phyloP scores from a whole-genome alignment of 345 rosid species.

The Salix brachista region DNA sequence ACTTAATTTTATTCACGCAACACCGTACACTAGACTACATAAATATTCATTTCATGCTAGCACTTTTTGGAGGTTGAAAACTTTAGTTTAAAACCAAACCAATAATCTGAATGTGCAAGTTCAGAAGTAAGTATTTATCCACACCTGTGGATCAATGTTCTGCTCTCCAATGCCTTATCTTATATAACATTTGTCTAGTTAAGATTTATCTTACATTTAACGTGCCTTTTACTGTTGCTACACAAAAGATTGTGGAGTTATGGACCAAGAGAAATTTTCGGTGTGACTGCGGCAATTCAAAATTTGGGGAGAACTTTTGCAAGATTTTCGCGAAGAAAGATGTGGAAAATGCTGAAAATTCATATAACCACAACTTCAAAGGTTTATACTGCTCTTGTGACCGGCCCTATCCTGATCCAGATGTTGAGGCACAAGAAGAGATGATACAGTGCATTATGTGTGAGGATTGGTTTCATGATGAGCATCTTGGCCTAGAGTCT shows the following conservation, averaged over 20 bases:
- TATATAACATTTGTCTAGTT: not conserved
- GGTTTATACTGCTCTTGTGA: constrained; percentile 83
- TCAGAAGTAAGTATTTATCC: not conserved
- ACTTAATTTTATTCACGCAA: not conserved
- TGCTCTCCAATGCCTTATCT: not conserved
- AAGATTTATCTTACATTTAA: not conserved
- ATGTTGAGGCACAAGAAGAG: constrained; percentile 81
- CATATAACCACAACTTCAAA: constrained; percentile 86
- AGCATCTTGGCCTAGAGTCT: constrained; percentile 65
- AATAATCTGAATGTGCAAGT: not conserved
- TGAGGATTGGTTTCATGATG: constrained; percentile 99
- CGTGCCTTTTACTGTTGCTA: not conserved
- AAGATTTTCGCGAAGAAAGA: constrained; percentile 77
- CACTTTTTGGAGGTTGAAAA: not conserved
- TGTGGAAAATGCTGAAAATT: constrained; percentile 64
- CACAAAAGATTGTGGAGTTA: constrained; percentile 66
- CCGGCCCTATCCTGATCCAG: constrained; percentile 87
- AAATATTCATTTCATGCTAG: not conserved
- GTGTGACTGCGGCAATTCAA: constrained; percentile 97
- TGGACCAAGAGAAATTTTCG: constrained; percentile 94
- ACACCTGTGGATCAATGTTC: not conserved
- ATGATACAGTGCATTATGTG: constrained; percentile 97
- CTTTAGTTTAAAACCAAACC: not conserved
- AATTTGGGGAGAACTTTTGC: constrained; percentile 71
- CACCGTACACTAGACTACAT: not conserved